These are phyloP conservation scores for Lactuca sativa DNA, from an alignment of 129 eudicot genomes.

Conservation along the genomic window DNA sequence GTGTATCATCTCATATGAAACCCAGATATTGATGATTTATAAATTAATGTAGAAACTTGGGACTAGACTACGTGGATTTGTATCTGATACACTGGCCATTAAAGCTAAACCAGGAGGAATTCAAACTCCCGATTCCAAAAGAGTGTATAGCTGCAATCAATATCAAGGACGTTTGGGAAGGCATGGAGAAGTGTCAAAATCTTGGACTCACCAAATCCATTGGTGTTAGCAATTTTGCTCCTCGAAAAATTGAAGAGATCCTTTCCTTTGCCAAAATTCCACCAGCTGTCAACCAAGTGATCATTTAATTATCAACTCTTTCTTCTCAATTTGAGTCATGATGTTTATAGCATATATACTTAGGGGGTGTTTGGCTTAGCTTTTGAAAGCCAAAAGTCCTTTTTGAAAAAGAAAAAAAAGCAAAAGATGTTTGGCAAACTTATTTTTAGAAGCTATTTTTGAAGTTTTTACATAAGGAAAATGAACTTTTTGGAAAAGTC, in stretches of 20 bases:
- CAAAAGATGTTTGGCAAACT: too few species aligned
- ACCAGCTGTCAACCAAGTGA: slow-evolving; percentile 65
- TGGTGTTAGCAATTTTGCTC: slow-evolving; percentile 65
- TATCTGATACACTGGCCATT: slow-evolving; percentile 60
- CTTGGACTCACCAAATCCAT: slow-evolving; percentile 62
- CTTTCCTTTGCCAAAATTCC: slow-evolving; percentile 53
- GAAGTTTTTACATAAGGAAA: too few species aligned
- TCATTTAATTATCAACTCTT: background rate
- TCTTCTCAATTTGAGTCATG: background rate
- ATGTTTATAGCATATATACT: background rate
- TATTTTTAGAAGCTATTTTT: too few species aligned
- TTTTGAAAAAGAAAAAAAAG: too few species aligned
- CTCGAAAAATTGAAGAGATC: slow-evolving; percentile 32
- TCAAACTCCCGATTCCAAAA: slow-evolving; percentile 31
- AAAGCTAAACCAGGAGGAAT: slow-evolving; percentile 27
- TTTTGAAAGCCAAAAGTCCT: too few species aligned
- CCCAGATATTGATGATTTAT: background rate
- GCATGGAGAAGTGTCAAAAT: slow-evolving; percentile 62
- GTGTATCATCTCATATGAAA: too few species aligned
- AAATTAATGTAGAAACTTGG: slow-evolving; percentile 42
- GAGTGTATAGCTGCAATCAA: slow-evolving; percentile 39
- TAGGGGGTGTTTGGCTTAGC: too few species aligned
- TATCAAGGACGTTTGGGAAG: slow-evolving; percentile 58
- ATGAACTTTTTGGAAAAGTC: too few species aligned
- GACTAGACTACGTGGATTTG: slow-evolving; percentile 54